Evolutionary conservation across 1,284 basidiomycete genomes (phyloP).

Genomic region (Rhodotorula sp.): DNA sequence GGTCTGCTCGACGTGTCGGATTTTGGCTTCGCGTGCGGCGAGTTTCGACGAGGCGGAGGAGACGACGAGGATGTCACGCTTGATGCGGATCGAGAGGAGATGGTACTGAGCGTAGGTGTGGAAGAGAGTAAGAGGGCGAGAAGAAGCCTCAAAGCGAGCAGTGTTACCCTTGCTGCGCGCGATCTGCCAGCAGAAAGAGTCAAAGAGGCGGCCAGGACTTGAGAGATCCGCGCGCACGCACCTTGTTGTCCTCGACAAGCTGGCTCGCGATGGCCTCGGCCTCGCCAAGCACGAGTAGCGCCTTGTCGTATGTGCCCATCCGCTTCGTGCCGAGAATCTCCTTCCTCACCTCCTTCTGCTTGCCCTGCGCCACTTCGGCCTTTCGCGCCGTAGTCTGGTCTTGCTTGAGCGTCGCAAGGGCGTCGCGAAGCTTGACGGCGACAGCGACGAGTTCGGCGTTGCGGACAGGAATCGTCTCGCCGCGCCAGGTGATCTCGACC

Average conservation of each 20-base stretch:
- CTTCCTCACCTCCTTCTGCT: slow-evolving; percentile 43
- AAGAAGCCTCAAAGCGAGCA: slow-evolving; percentile 36
- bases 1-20: slow-evolving; percentile 17
- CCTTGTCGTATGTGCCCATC: slow-evolving; percentile 77
- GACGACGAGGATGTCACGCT: slow-evolving; percentile 80
- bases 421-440: slow-evolving; percentile 76
- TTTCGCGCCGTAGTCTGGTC: slow-evolving; percentile 47
- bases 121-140: slow-evolving; percentile 63
- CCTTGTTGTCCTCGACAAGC: slow-evolving; percentile 72
- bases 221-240: slow-evolving; percentile 49
- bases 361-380: slow-evolving; percentile 50
- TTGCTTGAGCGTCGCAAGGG: slow-evolving; percentile 55
- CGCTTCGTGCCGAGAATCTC: slow-evolving; percentile 49
- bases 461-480: slow-evolving; percentile 75
- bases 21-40: slow-evolving; percentile 48
- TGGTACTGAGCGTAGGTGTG: slow-evolving; percentile 83
- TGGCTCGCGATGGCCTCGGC: slow-evolving; percentile 78
- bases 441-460: slow-evolving; percentile 90
- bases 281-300: slow-evolving; percentile 77
- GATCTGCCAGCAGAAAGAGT: slow-evolving; percentile 47
- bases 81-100: slow-evolving; percentile 76
- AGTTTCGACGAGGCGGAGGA: slow-evolving; percentile 57
- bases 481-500: slow-evolving; percentile 71
- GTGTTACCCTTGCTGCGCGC: slow-evolving; percentile 46
- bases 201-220: neutral